Conservation (phyloP, 169 alveolate genomes). For the Eimeria tenella region DNA sequence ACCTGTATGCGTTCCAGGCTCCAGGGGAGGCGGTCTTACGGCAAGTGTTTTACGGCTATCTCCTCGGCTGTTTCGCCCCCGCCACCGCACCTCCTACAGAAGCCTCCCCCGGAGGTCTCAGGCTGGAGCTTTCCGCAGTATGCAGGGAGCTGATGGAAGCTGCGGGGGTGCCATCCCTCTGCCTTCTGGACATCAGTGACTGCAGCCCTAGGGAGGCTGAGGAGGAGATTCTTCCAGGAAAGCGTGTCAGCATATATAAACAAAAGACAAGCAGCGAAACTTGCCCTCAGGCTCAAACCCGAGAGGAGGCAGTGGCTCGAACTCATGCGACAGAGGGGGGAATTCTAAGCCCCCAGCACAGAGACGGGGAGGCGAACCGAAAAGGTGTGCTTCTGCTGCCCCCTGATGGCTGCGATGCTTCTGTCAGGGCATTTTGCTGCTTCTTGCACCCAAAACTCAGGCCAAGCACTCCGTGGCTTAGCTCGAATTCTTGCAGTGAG, state of each 20-base stretch:
- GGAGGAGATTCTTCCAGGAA: not conserved
- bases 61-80: slow-evolving; percentile 24
- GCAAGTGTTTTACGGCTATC: not conserved
- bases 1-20: not conserved
- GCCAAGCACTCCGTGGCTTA: slow-evolving; percentile 52
- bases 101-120: not conserved
- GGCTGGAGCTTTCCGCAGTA: not conserved
- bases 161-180: not conserved
- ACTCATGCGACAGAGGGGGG: not conserved
- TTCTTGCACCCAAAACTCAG: not conserved
- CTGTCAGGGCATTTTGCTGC: slow-evolving; percentile 36
- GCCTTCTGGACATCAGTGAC: slow-evolving; percentile 2
- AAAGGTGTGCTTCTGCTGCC: slow-evolving; percentile 10
- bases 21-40: slow-evolving; percentile 1
- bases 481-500: too few species aligned
- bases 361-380: not conserved
- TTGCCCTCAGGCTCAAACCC: not conserved
- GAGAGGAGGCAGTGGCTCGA: not conserved
- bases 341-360: not conserved
- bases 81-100: not conserved
- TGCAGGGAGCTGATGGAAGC: not conserved
- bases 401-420: slow-evolving; percentile 21
- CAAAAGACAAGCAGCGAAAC: not conserved
- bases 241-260: not conserved
- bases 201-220: not conserved